Evolutionary conservation across 163 green algal genomes (phyloP), one percentile per base, ranked within the genome.

Genomic region (Scenedesmus sp.): DNA sequence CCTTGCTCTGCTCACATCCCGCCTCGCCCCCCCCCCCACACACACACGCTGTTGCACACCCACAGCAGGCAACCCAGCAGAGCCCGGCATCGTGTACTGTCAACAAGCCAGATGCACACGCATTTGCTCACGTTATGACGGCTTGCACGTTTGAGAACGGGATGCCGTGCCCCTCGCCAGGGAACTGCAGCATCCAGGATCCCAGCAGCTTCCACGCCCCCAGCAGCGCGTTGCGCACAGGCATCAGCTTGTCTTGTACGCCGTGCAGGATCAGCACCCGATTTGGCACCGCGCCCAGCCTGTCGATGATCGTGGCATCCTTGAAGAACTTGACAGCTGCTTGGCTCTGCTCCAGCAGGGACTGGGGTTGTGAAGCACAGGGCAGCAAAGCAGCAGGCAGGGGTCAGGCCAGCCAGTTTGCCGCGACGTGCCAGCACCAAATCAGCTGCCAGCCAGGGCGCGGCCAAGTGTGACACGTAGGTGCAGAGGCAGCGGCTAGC

Each of bases 221-320:
- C 18, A 90, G 44, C 37, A 70, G 5, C 5, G 85, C 68, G n/a
- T 90, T 90, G 30, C 70, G 73, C 5, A 90, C 30, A 4, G 85
- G 85, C 70, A 90, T 83, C 0, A 90, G 26, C 42, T 33, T 44
- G 85, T 90, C 85, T 46, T 90, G 70, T 56, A 90, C 85, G 16
- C 85, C 85, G 44, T 90, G 85, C 42, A 90, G 70, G n/a, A 90
- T 85, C 22, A 90, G 85, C 22, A 90, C 72, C 13, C 85, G 79
- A 35, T 90, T 90, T 24, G 68, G 37, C 33, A 73, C 35, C 3
- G 18, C 44, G 18, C 53, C 20, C 15, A 90, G 26, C 24, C 30
- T 40, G 44, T 76, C 37, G 30, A 85, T 85, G 70, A 83, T 44
- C 0, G 16, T 35, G 30, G n/a, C 20, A 26, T 83, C 61, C n/a